Conservation (phyloP, 352 stramenopile species). For the Phytophthora litchii region DNA sequence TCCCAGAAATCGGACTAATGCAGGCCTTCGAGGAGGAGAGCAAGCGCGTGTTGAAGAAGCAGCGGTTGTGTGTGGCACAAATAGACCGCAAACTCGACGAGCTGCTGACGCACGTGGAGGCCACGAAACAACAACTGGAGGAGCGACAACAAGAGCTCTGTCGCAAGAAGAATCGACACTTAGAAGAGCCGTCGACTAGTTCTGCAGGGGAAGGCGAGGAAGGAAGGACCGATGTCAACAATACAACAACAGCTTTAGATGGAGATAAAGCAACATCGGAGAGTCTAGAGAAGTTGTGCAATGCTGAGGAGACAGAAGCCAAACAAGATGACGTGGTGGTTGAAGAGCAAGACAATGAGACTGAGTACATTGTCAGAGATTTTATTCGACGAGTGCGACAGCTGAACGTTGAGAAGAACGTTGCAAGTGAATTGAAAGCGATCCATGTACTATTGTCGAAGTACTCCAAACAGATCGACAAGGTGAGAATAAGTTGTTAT, state of each 20-base stretch:
- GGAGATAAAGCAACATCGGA: neutral
- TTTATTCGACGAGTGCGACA: constrained; percentile 70
- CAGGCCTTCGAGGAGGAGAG: constrained; percentile 66
- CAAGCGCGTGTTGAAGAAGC: constrained; percentile 73
- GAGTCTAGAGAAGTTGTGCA: neutral
- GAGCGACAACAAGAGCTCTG: constrained; percentile 62
- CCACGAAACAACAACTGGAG: constrained; percentile 61
- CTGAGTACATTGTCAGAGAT: constrained; percentile 66
- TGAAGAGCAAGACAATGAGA: constrained; percentile 67
- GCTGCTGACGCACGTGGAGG: constrained; percentile 65
- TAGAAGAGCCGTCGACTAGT: constrained; percentile 10
- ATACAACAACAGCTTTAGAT: constrained; percentile 12
- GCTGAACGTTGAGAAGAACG: constrained; percentile 76
- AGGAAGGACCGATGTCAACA: constrained; percentile 4
- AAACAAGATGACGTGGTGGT: constrained; percentile 35
- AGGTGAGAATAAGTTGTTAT: constrained; percentile 41
- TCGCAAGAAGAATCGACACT: constrained; percentile 62
- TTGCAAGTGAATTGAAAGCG: constrained; percentile 65
- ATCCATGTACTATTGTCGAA: constrained; percentile 79
- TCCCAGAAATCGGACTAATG: constrained; percentile 33
- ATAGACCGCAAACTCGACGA: constrained; percentile 71
- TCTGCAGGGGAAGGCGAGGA: constrained; percentile 15
- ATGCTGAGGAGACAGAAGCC: constrained; percentile 20
- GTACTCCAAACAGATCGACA: constrained; percentile 83
- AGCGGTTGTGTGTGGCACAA: constrained; percentile 61